phyloP scores from a whole-genome alignment of 2,329 filamentous ascomycete genomes.

The Aureobasidium pullulans region DNA sequence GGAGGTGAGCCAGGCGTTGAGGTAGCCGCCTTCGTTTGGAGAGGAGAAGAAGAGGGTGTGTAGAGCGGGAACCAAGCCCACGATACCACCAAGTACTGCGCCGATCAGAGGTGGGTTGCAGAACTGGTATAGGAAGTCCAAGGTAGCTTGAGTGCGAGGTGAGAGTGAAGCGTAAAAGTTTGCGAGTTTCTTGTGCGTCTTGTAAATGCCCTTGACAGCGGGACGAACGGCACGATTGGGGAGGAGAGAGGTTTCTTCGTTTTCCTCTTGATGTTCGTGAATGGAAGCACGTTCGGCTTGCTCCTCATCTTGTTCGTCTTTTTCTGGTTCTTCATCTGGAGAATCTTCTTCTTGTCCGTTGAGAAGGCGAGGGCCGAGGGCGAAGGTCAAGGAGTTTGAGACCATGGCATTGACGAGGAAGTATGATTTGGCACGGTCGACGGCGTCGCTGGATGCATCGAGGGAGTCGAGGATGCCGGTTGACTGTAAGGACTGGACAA shows the following conservation, averaged over 20 bases:
- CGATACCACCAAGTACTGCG: slow-evolving; percentile 49
- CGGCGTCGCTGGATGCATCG: slow-evolving; percentile 39
- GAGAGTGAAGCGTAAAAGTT: slow-evolving; percentile 31
- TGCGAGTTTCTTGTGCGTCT: slow-evolving; percentile 28
- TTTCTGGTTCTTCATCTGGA: slow-evolving; percentile 24
- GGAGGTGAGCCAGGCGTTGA: slow-evolving; percentile 59
- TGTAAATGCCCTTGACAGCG: slow-evolving; percentile 25
- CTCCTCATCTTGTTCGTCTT: slow-evolving; percentile 20
- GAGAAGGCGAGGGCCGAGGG: slow-evolving; percentile 53
- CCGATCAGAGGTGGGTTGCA: slow-evolving; percentile 57
- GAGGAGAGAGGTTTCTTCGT: slow-evolving; percentile 47
- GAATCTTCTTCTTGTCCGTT: slow-evolving; percentile 38
- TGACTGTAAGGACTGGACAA: slow-evolving; percentile 45
- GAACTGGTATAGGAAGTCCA: slow-evolving; percentile 43
- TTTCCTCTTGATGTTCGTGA: slow-evolving; percentile 21
- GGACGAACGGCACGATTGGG: slow-evolving; percentile 30
- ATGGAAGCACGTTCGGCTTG: slow-evolving; percentile 22
- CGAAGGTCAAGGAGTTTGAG: slow-evolving; percentile 57
- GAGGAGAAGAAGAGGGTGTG: slow-evolving; percentile 56
- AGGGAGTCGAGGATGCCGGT: slow-evolving; percentile 49
- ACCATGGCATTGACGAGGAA: slow-evolving; percentile 60
- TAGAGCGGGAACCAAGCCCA: slow-evolving; percentile 53
- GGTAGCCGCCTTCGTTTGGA: slow-evolving; percentile 52
- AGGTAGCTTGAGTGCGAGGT: slow-evolving; percentile 30
- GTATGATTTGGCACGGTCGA: slow-evolving; percentile 56